phyloP scores from a whole-genome alignment of 1,139 yeast genomes.

The Geotrichum australiense region DNA sequence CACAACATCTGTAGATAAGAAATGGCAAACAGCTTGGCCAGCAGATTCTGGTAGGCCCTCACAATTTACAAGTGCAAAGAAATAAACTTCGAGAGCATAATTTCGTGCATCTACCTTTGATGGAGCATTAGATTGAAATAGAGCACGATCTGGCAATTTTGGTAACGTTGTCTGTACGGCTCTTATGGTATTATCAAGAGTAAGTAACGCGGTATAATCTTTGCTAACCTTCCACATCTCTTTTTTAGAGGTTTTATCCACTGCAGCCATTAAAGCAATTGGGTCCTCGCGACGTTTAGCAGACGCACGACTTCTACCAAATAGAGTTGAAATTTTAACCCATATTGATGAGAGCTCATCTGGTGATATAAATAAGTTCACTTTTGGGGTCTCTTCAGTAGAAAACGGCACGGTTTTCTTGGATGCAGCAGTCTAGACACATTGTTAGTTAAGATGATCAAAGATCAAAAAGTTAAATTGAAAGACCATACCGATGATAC shows the following conservation, averaged over 20 bases:
- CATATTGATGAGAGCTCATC: slow-evolving; percentile 57
- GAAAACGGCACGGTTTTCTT: too few species aligned
- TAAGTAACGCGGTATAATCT: slow-evolving; percentile 46
- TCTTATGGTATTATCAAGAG: slow-evolving; percentile 52
- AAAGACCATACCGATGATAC: too few species aligned
- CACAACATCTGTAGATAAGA: slow-evolving; percentile 61
- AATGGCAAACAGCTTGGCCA: slow-evolving; percentile 51
- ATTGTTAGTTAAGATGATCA: too few species aligned
- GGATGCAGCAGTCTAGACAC: too few species aligned
- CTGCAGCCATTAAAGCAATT: slow-evolving; percentile 51
- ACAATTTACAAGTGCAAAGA: slow-evolving; percentile 34
- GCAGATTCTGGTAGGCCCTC: slow-evolving; percentile 53
- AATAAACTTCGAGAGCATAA: slow-evolving; percentile 51
- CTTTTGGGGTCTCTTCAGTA: too few species aligned
- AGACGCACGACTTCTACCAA: slow-evolving; percentile 32
- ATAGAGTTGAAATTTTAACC: slow-evolving; percentile 52
- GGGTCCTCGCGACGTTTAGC: slow-evolving; percentile 45
- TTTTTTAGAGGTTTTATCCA: slow-evolving; percentile 51
- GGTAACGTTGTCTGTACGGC: slow-evolving; percentile 47
- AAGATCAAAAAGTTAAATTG: too few species aligned
- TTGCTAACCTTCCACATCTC: slow-evolving; percentile 72
- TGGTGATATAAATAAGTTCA: slow-evolving; percentile 64
- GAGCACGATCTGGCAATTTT: slow-evolving; percentile 51
- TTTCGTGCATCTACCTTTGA: slow-evolving; percentile 58
- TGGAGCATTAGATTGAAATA: slow-evolving; percentile 57